Evolutionary conservation across 75 land plant species (phyloP), one percentile per base, ranked within the genome.

Genomic region (Azolla pinnata): DNA sequence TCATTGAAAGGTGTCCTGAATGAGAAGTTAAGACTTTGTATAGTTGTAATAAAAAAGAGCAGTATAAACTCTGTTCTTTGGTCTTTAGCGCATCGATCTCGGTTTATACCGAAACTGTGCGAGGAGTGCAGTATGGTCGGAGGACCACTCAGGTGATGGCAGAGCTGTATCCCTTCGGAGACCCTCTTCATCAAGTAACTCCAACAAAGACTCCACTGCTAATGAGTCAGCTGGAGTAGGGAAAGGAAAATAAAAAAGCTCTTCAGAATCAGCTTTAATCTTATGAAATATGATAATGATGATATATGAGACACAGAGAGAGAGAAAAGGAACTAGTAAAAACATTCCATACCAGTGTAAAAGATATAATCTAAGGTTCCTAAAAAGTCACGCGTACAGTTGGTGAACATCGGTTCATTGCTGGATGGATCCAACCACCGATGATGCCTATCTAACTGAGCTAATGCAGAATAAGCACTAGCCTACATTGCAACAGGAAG

Each of bases 111-210:
- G 85, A 61, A 91, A 91, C 67, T 80, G 90, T 51, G 89, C 97
- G 48, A 91, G 59, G 23, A 91, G 82, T 31, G 97, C 97, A 63
- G 82, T 88, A 56, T 91, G 97, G 70, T 91, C 97, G 21, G 97
- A 91, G 12, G 97, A 88, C 95, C 97, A 91, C 66, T 82, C 95
- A 48, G 97, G 97, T 62, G 97, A 91, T 57, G 97, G 97, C 60
- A 91, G 83, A 5, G 86, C 97, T 26, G 95, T 91, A 67, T 88
- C 95, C 68, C 90, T 91, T 7, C 97, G 75, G 66, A 88, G 71
- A 63, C 75, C 82, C 31, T 88, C 97, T 69, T 88, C 95, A 70
- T 91, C 95, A 77, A 91, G 70, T n/a, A 91, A 83, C 68, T 91
- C 97, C 75, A 91, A 57, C 33, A 91, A 69, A 9, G 89, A 84